Percentiles rank a stretch among this genome's conserved stretches.
Conservation (phyloP, 2,329 filamentous ascomycete genomes). For the Colletotrichum euphorbiae region DNA sequence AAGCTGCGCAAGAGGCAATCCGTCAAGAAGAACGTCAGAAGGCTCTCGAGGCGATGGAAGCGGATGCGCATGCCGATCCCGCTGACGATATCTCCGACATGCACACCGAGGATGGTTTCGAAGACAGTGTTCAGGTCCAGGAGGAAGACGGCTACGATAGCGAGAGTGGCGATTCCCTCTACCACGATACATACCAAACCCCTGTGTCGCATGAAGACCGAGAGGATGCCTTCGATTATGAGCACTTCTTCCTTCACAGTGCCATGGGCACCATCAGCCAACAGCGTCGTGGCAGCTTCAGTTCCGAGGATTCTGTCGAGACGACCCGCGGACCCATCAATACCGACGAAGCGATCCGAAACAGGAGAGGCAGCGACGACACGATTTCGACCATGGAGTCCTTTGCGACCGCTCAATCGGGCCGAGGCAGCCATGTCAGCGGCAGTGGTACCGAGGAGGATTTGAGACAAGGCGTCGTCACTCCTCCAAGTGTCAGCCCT, state of each 20-base stretch:
- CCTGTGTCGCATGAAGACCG: slow-evolving; percentile 88
- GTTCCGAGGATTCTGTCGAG: slow-evolving; percentile 71
- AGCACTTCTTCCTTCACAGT: slow-evolving; percentile 94
- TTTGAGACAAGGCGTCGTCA: slow-evolving; percentile 29
- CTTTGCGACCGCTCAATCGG: slow-evolving; percentile 69
- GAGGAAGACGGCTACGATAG: slow-evolving; percentile 60
- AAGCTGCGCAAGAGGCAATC: slow-evolving; percentile 44
- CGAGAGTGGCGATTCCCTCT: slow-evolving; percentile 73
- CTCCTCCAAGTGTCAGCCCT: slow-evolving; percentile 37
- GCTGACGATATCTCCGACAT: slow-evolving; percentile 54
- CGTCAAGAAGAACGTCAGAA: slow-evolving; percentile 43
- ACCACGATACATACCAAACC: slow-evolving; percentile 70
- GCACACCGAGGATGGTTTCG: slow-evolving; percentile 52
- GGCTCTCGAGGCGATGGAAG: slow-evolving; percentile 30
- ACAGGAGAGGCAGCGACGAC: slow-evolving; percentile 59
- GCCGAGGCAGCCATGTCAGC: slow-evolving; percentile 53
- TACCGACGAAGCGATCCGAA: slow-evolving; percentile 43
- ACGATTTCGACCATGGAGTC: slow-evolving; percentile 65
- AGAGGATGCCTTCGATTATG: slow-evolving; percentile 95
- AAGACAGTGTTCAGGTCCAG: slow-evolving; percentile 51
- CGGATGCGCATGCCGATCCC: slow-evolving; percentile 23
- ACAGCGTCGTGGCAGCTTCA: slow-evolving; percentile 61
- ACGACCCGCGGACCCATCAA: slow-evolving; percentile 65
- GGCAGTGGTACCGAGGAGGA: slow-evolving; percentile 18
- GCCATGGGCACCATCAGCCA: slow-evolving; percentile 83